Conservation (phyloP, 1,284 basidiomycete species). For the Cutaneotrichosporon sp. region DNA sequence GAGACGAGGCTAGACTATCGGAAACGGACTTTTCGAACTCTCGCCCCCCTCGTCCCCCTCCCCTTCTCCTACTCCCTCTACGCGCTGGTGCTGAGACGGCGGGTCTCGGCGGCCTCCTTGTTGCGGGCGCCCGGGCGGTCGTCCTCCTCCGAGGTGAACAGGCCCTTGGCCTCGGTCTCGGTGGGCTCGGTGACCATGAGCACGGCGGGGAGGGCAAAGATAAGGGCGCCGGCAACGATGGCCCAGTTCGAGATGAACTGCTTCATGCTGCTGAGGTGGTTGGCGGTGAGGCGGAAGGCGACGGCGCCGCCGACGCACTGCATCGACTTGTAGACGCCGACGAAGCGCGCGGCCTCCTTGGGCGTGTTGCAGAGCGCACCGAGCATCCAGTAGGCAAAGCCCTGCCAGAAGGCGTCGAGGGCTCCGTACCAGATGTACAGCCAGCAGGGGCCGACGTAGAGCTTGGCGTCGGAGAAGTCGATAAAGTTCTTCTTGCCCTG, state of each 20-base stretch:
- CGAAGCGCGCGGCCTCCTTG: slow-evolving; percentile 27
- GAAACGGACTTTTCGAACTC: neutral
- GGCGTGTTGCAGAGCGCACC: slow-evolving; percentile 31
- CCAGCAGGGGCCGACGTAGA: slow-evolving; percentile 31
- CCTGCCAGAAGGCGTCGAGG: slow-evolving; percentile 47
- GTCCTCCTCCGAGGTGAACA: slow-evolving; percentile 20
- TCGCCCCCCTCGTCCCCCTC: neutral
- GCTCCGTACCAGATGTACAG: slow-evolving; percentile 46
- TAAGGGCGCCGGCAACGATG: slow-evolving; percentile 21
- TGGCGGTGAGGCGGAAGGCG: slow-evolving; percentile 21
- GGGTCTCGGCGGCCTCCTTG: slow-evolving; percentile 11
- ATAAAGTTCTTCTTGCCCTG: slow-evolving; percentile 19
- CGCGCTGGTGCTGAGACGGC: neutral
- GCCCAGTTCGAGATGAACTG: slow-evolving; percentile 34
- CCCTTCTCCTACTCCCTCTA: neutral
- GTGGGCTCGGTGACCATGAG: slow-evolving; percentile 27
- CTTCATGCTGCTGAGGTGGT: slow-evolving; percentile 22
- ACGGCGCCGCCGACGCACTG: slow-evolving; percentile 28
- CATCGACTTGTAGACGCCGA: slow-evolving; percentile 31
- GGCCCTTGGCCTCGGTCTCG: slow-evolving; percentile 20
- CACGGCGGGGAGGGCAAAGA: slow-evolving; percentile 26
- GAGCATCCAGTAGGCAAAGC: slow-evolving; percentile 39
- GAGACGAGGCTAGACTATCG: neutral
- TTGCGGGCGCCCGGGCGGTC: slow-evolving; percentile 15
- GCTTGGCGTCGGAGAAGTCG: slow-evolving; percentile 21